Base-by-base conservation (phyloP, 1,284 basidiomycete genomes). In the Bjerkandera adusta region DNA sequence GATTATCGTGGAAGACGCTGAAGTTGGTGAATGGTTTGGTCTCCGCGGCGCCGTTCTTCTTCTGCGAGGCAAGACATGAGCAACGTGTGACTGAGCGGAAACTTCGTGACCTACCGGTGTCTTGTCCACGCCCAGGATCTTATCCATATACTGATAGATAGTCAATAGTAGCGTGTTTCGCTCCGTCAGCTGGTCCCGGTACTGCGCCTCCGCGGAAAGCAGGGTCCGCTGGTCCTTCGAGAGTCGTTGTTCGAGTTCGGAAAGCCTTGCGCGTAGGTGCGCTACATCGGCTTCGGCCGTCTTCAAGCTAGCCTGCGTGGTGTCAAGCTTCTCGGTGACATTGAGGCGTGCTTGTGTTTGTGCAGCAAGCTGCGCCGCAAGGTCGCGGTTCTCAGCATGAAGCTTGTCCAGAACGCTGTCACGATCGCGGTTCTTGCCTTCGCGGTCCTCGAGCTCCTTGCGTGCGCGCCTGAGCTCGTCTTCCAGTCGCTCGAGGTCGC, bases 71-170 rank as follows among this genome's bases (percentile, higher is more conserved):
- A 24, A 16, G 20, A 22, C 36, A n/a, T 46, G 36, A 37, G 36
- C 36, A 16, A 20, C 20, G 38, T 18, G 5, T 13, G 10, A 25
- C 35, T 20, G 22, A 18, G 22, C n/a, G 13, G 4, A 34, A 15
- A n/a, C 13, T 33, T 42, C 26, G 52, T 36, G 15, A 74, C 89
- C 58, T 57, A 93, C 91, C 40, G 85, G 81, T 0, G 83, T 85
- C 70, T 84, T 88, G 59, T 94, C 91, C 11, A 89, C 84, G 2
- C 91, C 93, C 6, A 97, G 73, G 56, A 97, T 92, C 71, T 90
- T 92, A 61, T 97, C 94, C 75, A 97, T 83, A 61, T 95, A 94
- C 66, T 96, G 92, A 67, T 94, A 97, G 25, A 97, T 91, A 12
- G 89, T 92, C 51, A 97, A 72, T 38, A 98, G 69, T 21, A 98